Conservation (phyloP, 2,329 filamentous ascomycete genomes). For the Zymoseptoria tritici region DNA sequence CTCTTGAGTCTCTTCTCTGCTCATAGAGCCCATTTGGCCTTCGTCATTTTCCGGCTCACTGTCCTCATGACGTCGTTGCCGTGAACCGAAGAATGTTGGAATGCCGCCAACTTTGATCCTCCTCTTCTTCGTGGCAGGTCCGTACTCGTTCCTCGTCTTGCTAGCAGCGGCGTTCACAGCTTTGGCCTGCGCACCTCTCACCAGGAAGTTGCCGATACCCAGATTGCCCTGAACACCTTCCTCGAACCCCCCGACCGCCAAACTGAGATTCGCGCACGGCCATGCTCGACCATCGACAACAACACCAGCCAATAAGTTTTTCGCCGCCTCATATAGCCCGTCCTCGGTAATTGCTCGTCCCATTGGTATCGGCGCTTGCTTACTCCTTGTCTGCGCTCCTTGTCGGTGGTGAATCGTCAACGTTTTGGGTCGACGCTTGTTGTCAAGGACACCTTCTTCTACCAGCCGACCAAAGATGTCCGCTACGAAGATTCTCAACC, state of each 20-base stretch:
- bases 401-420: constrained; percentile 79
- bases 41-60: constrained; percentile 7
- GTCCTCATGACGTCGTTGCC: constrained; percentile 12
- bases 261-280: constrained; percentile 84
- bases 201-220: constrained; percentile 78
- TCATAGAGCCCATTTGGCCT: neutral
- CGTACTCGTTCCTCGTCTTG: constrained; percentile 13
- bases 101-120: constrained; percentile 30
- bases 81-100: constrained; percentile 29
- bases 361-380: constrained; percentile 67
- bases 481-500: constrained; percentile 84
- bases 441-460: constrained; percentile 82
- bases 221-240: constrained; percentile 76
- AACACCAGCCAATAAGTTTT: constrained; percentile 68
- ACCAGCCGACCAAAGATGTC: constrained; percentile 87
- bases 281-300: constrained; percentile 70
- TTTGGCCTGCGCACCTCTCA: constrained; percentile 55
- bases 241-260: constrained; percentile 88
- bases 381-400: constrained; percentile 64
- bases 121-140: constrained; percentile 30
- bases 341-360: constrained; percentile 67
- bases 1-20: neutral
- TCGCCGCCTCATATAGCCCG: constrained; percentile 66
- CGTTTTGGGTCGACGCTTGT: constrained; percentile 76
- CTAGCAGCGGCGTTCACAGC: constrained; percentile 31